Evolutionary conservation across 768 basidiomycete genomes (phyloP).

Genomic region (Crassisporium funariophilum): DNA sequence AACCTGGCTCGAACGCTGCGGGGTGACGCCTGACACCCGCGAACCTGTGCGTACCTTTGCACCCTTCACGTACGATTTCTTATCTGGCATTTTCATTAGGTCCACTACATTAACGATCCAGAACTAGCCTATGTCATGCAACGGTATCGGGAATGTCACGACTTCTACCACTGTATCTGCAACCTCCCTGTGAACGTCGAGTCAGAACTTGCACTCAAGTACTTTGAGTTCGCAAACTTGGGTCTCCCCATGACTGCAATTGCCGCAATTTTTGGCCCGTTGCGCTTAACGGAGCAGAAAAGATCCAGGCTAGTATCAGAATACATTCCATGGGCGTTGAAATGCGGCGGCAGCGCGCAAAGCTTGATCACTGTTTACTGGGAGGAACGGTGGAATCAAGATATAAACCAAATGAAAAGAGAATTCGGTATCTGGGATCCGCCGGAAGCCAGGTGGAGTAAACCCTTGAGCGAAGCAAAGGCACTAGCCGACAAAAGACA

Average conservation of each 20-base stretch:
- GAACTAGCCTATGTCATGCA: constrained; percentile 98
- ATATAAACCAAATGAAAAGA: constrained; percentile 77
- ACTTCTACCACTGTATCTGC: constrained; percentile 93
- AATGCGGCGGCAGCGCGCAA: constrained; percentile 72
- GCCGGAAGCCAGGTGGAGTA: constrained; percentile 71
- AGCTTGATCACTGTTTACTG: constrained; percentile 91
- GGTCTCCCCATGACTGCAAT: constrained; percentile 86
- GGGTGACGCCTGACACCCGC: constrained; percentile 91
- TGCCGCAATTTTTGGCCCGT: constrained; percentile 76
- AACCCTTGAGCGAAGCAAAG: constrained; percentile 64
- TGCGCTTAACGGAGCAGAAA: constrained; percentile 63
- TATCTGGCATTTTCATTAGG: constrained; percentile 46
- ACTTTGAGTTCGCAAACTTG: constrained; percentile 92
- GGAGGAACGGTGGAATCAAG: constrained; percentile 92
- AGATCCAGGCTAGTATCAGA: constrained; percentile 67
- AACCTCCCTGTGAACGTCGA: constrained; percentile 87
- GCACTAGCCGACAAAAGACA: constrained; percentile 42
- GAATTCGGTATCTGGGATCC: constrained; percentile 88
- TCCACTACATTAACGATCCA: constrained; percentile 92
- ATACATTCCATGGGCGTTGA: constrained; percentile 91
- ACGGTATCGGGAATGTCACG: constrained; percentile 96
- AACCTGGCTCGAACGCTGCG: constrained; percentile 86
- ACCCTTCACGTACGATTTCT: neutral
- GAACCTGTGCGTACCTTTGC: constrained; percentile 63
- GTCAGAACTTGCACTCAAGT: constrained; percentile 92